Conservation (phyloP, 169 alveolate species). For the Plasmodium ovale region DNA sequence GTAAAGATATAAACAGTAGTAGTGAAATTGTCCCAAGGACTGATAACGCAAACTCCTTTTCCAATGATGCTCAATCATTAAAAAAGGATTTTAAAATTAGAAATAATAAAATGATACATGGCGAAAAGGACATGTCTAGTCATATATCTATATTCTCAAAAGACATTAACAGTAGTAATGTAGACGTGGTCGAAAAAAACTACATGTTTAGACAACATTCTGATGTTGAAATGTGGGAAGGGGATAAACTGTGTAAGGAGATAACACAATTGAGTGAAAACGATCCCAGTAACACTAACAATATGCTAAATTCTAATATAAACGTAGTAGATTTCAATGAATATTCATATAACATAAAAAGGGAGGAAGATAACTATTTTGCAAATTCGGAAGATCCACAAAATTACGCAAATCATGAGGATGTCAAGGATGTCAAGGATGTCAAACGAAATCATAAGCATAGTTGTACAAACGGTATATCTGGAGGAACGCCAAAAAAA, state of each 20-base stretch:
- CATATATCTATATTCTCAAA: background rate
- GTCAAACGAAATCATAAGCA: background rate
- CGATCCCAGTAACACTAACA: background rate
- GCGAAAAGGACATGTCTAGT: background rate
- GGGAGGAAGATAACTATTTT: constrained; percentile 11
- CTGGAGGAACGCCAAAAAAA: background rate
- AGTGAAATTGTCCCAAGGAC: constrained; percentile 1
- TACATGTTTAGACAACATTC: constrained; percentile 4
- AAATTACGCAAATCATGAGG: background rate
- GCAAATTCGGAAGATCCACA: background rate
- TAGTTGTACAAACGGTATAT: background rate
- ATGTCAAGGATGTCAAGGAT: background rate
- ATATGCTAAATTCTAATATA: constrained; percentile 9
- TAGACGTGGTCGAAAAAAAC: background rate
- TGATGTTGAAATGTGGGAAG: constrained; percentile 32
- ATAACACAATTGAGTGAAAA: background rate
- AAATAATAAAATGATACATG: constrained; percentile 3
- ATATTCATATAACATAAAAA: background rate
- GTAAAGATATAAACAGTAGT: background rate
- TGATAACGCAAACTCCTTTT: constrained; percentile 1
- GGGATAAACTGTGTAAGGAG: background rate
- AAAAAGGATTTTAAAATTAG: constrained; percentile 5
- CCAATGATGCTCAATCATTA: background rate
- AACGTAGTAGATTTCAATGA: constrained; percentile 12
- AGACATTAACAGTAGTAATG: background rate